Conservation (phyloP, 2,329 filamentous ascomycete genomes). For the Gaeumannomyces tritici region DNA sequence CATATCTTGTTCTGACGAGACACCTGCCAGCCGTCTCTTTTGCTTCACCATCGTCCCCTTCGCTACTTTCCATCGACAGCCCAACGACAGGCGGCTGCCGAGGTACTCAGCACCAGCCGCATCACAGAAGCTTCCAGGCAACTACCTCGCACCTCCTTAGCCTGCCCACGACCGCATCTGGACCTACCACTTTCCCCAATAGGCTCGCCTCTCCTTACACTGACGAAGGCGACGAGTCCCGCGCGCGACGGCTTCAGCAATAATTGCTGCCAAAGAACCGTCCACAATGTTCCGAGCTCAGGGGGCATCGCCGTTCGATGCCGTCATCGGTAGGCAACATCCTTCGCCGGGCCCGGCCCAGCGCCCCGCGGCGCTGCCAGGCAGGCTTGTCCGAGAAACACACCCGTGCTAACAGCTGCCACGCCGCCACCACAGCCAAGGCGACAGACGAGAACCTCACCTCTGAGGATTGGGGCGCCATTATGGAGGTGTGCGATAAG, state of each 20-base stretch:
- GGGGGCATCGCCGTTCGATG: constrained; percentile 48
- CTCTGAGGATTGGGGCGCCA: constrained; percentile 61
- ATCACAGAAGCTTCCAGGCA: not conserved
- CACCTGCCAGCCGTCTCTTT: not conserved
- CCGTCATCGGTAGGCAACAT: constrained; percentile 41
- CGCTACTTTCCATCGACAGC: not conserved
- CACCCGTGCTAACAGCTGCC: not conserved
- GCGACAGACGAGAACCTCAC: constrained; percentile 98
- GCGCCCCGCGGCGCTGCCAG: not conserved
- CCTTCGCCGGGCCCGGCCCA: not conserved
- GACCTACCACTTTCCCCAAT: not conserved
- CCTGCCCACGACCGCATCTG: not conserved
- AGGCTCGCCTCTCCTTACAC: not conserved
- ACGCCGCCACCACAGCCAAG: constrained; percentile 34
- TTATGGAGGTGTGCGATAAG: constrained; percentile 55
- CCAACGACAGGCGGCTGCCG: not conserved
- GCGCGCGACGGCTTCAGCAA: not conserved
- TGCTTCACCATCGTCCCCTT: not conserved
- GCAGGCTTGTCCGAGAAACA: not conserved
- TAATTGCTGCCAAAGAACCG: not conserved
- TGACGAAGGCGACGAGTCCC: not conserved
- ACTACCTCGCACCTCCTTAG: not conserved
- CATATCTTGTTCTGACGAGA: not conserved
- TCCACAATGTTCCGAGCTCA: constrained; percentile 49
- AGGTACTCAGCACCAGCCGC: not conserved